Percentiles rank a stretch among this genome's conserved stretches.
These are phyloP conservation scores for Petunia hybrid DNA, from an alignment of 305 asterid genomes.

Conservation along the genomic window DNA sequence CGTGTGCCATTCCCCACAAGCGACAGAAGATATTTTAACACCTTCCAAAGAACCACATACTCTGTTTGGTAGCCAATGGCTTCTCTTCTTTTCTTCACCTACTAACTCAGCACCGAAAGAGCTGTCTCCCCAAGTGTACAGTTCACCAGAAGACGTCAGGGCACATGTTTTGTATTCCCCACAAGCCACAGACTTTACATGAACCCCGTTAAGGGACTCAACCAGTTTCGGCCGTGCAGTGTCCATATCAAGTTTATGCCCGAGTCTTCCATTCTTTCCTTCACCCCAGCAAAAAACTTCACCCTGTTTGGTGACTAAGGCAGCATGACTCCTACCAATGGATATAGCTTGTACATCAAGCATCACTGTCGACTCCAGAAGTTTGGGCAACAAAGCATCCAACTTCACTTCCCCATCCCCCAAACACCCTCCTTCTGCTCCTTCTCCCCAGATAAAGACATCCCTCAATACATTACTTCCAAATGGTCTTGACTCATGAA, in stretches of 20 bases:
- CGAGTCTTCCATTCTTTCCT: conserved; percentile 57
- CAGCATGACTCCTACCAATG: conserved; percentile 55
- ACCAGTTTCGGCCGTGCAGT: conserved; percentile 46
- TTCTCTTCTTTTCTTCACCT: conserved; percentile 37
- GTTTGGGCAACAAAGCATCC: conserved; percentile 54
- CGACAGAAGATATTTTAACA: conserved; percentile 44
- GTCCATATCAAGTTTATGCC: conserved; percentile 55
- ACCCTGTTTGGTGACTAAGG: conserved; percentile 56
- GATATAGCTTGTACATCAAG: conserved; percentile 52
- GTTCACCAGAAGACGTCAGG: conserved; percentile 52
- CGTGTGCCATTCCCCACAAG: conserved; percentile 65
- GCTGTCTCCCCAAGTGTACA: conserved; percentile 56
- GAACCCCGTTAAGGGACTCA: conserved; percentile 46
- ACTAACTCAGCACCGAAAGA: conserved; percentile 37
- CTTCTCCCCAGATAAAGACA: conserved; percentile 62
- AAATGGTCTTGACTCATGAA: conserved; percentile 29
- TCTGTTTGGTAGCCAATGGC: conserved; percentile 55
- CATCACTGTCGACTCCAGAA: conserved; percentile 56
- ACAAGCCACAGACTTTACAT: conserved; percentile 46
- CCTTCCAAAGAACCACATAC: conserved; percentile 47
- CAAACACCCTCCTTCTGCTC: conserved; percentile 50
- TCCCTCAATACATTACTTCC: conserved; percentile 47
- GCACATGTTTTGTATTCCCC: conserved; percentile 58
- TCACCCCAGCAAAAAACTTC: conserved; percentile 65
- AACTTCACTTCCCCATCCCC: conserved; percentile 43